phyloP scores from a whole-genome alignment of 148 eudicot species.

The Diospyros kaki region DNA sequence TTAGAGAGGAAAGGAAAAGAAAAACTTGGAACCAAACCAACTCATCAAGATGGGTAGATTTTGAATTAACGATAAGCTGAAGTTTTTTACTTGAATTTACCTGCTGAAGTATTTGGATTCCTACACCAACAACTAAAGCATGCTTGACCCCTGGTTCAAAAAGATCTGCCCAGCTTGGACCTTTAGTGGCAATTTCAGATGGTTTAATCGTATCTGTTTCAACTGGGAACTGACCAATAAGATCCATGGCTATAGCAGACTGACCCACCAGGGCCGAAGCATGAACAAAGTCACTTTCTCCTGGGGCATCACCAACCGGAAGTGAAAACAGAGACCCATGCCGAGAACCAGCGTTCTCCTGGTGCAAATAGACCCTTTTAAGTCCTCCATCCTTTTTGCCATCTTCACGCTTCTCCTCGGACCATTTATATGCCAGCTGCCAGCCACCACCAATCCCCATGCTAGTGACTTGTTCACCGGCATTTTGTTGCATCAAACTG shows the following conservation, averaged over 20 bases:
- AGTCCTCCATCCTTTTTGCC: conserved; percentile 50
- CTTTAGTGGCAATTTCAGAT: conserved; percentile 39
- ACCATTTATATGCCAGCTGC: conserved; percentile 71
- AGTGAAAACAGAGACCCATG: conserved; percentile 68
- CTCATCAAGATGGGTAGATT: background rate
- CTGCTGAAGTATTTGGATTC: conserved; percentile 79
- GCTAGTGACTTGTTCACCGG: conserved; percentile 41
- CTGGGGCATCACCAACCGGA: conserved; percentile 39
- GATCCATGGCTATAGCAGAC: conserved; percentile 56
- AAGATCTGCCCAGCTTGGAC: conserved; percentile 59
- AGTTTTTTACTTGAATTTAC: conserved; percentile 16
- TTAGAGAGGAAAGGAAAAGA: too few relatives aligned
- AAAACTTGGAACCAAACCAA: background rate
- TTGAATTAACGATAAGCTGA: background rate
- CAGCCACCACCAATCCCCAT: conserved; percentile 96
- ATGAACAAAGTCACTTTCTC: conserved; percentile 52
- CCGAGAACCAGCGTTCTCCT: conserved; percentile 45
- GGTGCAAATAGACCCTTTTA: conserved; percentile 71
- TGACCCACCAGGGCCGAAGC: conserved; percentile 87
- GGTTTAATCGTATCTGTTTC: conserved; percentile 33
- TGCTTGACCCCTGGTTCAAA: conserved; percentile 75
- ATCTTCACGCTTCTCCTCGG: conserved; percentile 42
- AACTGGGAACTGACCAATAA: conserved; percentile 39
- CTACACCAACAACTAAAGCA: conserved; percentile 69
- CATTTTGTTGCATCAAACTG: conserved; percentile 28